Evolutionary conservation across 257 asterid genomes (phyloP).

Genomic region (Solanum acaule): DNA sequence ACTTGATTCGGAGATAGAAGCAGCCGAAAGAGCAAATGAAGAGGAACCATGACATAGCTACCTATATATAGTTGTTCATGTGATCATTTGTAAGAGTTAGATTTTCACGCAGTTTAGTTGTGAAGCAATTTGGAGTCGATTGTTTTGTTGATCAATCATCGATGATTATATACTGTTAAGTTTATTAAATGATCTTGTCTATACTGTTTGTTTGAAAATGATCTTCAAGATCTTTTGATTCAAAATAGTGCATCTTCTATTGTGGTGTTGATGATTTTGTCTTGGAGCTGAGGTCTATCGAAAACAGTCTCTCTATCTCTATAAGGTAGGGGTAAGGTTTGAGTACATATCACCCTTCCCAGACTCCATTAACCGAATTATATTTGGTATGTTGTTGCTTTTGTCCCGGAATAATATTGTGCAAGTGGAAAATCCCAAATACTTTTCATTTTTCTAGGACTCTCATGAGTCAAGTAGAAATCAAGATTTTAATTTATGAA

Average conservation of each 20-base stretch:
- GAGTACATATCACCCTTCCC: neutral
- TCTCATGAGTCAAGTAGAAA: neutral
- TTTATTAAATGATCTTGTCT: neutral
- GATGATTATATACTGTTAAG: neutral
- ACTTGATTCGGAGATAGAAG: constrained; percentile 79
- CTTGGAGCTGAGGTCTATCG: neutral
- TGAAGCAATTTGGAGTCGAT: neutral
- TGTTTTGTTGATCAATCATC: neutral
- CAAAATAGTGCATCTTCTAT: neutral
- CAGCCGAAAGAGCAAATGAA: constrained; percentile 72
- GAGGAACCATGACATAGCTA: constrained; percentile 37
- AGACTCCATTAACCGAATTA: neutral
- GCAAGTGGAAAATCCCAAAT: neutral
- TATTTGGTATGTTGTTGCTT: neutral
- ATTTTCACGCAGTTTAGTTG: neutral
- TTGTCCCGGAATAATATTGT: neutral
- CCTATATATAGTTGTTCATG: neutral
- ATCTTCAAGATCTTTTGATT: neutral
- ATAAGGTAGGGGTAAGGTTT: neutral
- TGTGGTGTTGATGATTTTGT: neutral
- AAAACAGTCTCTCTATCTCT: neutral
- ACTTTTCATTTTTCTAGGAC: neutral
- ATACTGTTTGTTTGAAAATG: neutral
- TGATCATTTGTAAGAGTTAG: neutral
- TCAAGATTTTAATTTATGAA: neutral